These are phyloP conservation scores for Erythrobasidium hasegawianum DNA, from an alignment of 1,284 basidiomycete genomes.

Conservation along the genomic window DNA sequence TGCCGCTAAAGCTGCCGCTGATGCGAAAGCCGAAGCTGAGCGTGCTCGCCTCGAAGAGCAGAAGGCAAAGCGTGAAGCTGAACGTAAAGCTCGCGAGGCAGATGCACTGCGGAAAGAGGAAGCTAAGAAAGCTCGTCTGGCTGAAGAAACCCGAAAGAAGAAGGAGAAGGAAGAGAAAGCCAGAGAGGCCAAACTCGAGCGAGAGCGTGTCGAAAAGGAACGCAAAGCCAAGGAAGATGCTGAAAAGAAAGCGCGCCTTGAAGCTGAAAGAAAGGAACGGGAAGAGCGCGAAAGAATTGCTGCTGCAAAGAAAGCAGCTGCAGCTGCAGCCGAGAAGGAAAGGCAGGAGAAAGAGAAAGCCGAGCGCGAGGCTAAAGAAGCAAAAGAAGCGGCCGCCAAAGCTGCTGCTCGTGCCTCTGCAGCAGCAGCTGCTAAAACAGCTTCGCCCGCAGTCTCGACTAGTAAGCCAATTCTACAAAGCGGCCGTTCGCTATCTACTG, in stretches of 20 bases:
- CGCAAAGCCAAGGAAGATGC: slow-evolving; percentile 52
- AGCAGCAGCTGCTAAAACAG: slow-evolving; percentile 23
- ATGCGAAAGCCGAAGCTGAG: slow-evolving; percentile 49
- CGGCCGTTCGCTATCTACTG: slow-evolving; percentile 31
- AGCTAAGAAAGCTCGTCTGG: slow-evolving; percentile 53
- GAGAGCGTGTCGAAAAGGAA: slow-evolving; percentile 57
- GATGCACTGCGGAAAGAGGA: slow-evolving; percentile 58
- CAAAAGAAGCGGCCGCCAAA: slow-evolving; percentile 43
- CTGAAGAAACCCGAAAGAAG: slow-evolving; percentile 54
- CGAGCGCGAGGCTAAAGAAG: slow-evolving; percentile 49
- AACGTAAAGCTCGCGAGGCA: slow-evolving; percentile 70
- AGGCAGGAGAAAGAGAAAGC: slow-evolving; percentile 32
- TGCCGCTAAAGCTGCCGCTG: slow-evolving; percentile 62
- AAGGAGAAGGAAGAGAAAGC: slow-evolving; percentile 64
- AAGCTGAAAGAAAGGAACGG: slow-evolving; percentile 59
- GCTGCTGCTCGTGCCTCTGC: slow-evolving; percentile 40
- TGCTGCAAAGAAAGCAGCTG: slow-evolving; percentile 39
- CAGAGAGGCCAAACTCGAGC: slow-evolving; percentile 53
- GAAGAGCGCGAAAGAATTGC: slow-evolving; percentile 53
- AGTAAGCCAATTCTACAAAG: slow-evolving; percentile 29
- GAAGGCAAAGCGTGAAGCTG: slow-evolving; percentile 65
- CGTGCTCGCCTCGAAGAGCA: slow-evolving; percentile 60
- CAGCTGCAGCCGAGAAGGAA: slow-evolving; percentile 28
- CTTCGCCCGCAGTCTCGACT: slow-evolving; percentile 14
- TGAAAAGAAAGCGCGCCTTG: slow-evolving; percentile 42